Base-by-base conservation (phyloP, 768 basidiomycete genomes). In the Clathrus columnatus region DNA sequence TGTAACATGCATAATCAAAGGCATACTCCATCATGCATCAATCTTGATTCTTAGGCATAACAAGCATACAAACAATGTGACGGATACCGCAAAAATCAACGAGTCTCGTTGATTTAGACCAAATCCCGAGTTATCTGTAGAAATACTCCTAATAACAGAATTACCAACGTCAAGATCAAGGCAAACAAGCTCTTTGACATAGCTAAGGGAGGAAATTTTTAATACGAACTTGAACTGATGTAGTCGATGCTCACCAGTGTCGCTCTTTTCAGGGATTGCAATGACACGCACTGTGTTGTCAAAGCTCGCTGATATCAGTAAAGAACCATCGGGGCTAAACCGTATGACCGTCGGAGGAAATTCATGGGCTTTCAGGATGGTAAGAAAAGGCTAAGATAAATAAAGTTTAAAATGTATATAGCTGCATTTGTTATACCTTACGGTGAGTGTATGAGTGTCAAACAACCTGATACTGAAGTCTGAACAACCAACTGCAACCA, bases 301-400 rank as follows among this genome's bases (percentile, higher is more conserved):
- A 7, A 90, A 87, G 61, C 92, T 92, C 17, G 88, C 94, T 5
- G 91, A 91, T 18, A 94, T 79, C 3, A 99, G 76, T 11, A 94
- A 61, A n/a, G 75, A 81, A 11, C 85, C 83, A 5, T 82, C 75
- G 1, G 92, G 85, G 65, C 87, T 95, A 75, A 99, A 99, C 57
- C 80, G 80, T 54, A 99, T 70, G 4, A 87, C 83, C 1, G 96
- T 98, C 5, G 90, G 82, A 4, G 96, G 89, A 68, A 98, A 92
- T 57, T 94, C 92, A 68, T 98, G 95, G 0, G 96, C 89, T 69
- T 89, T 90, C 56, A 97, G 73, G 59, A 99, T 96, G 18, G 84
- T 84, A 27, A 91, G 70, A 11, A 91, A 67, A 1, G 93, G 94
- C 94, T 98, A 62, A n/a, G n/a, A n/a, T n/a, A 61, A 17, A 44